phyloP scores from a whole-genome alignment of 768 basidiomycete species.

The Kwoniella dejecticola region DNA sequence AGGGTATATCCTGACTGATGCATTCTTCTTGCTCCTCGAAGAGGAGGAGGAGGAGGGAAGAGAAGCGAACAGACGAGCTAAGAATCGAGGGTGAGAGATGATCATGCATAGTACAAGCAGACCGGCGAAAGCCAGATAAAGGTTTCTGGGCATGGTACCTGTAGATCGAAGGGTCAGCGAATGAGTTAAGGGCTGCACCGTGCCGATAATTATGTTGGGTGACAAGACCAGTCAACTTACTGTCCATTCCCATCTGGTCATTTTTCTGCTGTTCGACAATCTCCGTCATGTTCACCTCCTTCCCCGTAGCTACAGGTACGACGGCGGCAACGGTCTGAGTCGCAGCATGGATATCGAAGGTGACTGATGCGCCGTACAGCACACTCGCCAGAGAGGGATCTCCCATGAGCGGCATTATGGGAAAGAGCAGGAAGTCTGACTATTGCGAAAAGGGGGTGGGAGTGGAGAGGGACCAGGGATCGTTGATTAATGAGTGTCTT shows the following conservation, averaged over 20 bases:
- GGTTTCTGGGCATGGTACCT: conserved; percentile 37
- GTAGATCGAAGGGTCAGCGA: neutral
- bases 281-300: conserved; percentile 21
- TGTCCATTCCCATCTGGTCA: conserved; percentile 22
- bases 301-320: neutral
- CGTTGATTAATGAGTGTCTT: conserved; percentile 3
- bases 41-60: neutral
- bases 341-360: conserved; percentile 4
- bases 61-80: conserved; percentile 50
- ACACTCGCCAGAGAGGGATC: conserved; percentile 25
- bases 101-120: conserved; percentile 42
- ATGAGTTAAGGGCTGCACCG: neutral
- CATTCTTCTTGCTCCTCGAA: neutral
- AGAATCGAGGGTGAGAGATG: conserved; percentile 42
- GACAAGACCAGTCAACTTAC: conserved; percentile 25
- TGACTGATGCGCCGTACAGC: conserved; percentile 8
- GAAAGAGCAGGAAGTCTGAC: neutral
- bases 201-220: too few species aligned
- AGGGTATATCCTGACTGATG: neutral
- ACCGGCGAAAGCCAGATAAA: conserved; percentile 35
- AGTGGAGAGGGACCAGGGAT: neutral
- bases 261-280: conserved; percentile 22
- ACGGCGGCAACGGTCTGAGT: conserved; percentile 9
- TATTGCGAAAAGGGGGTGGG: neutral
- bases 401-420: conserved; percentile 39